phyloP scores from a whole-genome alignment of 768 basidiomycete genomes.

The Rhizopogon vinicolor region DNA sequence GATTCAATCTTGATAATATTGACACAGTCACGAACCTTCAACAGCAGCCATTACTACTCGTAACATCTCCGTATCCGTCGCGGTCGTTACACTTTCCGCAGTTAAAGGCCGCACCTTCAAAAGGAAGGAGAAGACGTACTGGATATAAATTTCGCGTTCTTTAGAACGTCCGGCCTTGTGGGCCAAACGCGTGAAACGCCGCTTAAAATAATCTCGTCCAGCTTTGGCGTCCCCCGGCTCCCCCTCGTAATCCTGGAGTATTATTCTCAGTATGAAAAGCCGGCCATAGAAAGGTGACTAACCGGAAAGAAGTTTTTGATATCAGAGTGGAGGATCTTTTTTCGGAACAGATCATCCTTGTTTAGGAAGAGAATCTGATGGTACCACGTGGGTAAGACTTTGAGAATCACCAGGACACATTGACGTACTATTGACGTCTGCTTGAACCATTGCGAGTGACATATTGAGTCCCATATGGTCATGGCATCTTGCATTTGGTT shows the following conservation, averaged over 20 bases:
- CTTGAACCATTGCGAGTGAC: constrained; percentile 97
- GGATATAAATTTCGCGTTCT: constrained; percentile 89
- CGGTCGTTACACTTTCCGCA: constrained; percentile 69
- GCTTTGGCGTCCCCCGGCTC: constrained; percentile 65
- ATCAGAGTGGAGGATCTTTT: constrained; percentile 76
- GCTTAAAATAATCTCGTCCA: constrained; percentile 88
- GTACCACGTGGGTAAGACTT: constrained; percentile 1
- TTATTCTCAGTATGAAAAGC: constrained; percentile 1
- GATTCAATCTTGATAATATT: constrained; percentile 7
- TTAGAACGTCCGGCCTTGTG: constrained; percentile 82
- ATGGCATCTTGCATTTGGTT: constrained; percentile 99
- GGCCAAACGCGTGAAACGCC: constrained; percentile 74
- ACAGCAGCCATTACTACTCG: constrained; percentile 94
- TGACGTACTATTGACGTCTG: constrained; percentile 80
- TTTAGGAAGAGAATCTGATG: constrained; percentile 88
- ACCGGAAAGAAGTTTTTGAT: constrained; percentile 91
- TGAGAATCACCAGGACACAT: neutral
- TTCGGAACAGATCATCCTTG: constrained; percentile 90
- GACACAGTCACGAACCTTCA: constrained; percentile 59
- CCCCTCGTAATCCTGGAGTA: constrained; percentile 75
- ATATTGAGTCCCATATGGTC: constrained; percentile 99
- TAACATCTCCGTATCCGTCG: constrained; percentile 85
- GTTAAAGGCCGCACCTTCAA: constrained; percentile 4
- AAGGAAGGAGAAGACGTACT: constrained; percentile 50
- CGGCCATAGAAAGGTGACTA: constrained; percentile 15